These are phyloP conservation scores for Suillus americanus DNA, from an alignment of 768 basidiomycete genomes.

Conservation along the genomic window DNA sequence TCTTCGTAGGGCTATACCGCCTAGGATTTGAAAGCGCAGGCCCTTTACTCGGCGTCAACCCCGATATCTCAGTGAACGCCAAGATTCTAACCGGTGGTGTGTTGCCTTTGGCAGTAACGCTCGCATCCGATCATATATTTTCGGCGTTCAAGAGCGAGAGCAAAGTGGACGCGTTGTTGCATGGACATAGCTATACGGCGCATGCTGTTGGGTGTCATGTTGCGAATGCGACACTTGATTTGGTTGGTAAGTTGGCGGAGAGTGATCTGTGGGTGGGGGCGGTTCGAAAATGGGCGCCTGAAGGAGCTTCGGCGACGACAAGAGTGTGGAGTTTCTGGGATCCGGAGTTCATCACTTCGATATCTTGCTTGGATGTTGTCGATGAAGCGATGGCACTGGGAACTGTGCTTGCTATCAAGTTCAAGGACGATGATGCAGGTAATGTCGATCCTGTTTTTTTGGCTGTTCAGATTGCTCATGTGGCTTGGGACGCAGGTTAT, in stretches of 20 bases:
- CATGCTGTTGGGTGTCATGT: slow-evolving; percentile 92
- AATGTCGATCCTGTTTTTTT: slow-evolving; percentile 14
- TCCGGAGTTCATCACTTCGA: slow-evolving; percentile 58
- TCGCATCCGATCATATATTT: slow-evolving; percentile 81
- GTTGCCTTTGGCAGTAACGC: slow-evolving; percentile 81
- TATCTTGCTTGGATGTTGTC: slow-evolving; percentile 58
- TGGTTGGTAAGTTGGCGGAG: slow-evolving; percentile 50
- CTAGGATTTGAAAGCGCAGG: slow-evolving; percentile 68
- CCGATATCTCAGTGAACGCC: slow-evolving; percentile 90
- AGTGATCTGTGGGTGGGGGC: slow-evolving; percentile 62
- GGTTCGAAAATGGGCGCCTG: slow-evolving; percentile 52
- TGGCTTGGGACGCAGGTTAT: slow-evolving; percentile 40
- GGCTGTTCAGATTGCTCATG: neutral
- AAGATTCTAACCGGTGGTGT: slow-evolving; percentile 94
- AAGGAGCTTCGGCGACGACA: slow-evolving; percentile 14
- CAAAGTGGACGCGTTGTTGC: slow-evolving; percentile 85
- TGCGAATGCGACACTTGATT: slow-evolving; percentile 74
- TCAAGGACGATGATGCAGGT: slow-evolving; percentile 61
- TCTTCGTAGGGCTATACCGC: slow-evolving; percentile 91
- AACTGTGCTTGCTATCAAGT: slow-evolving; percentile 77
- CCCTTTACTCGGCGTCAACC: slow-evolving; percentile 66
- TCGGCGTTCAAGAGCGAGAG: slow-evolving; percentile 68
- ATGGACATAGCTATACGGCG: slow-evolving; percentile 96
- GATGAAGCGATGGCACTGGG: slow-evolving; percentile 86
- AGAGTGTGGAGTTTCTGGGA: slow-evolving; percentile 89